A percentile compares a stretch with the other conserved stretches of the same genome.
These are phyloP conservation scores for Candida ascalaphidarum DNA, from an alignment of 805 yeast genomes.

Conservation along the genomic window DNA sequence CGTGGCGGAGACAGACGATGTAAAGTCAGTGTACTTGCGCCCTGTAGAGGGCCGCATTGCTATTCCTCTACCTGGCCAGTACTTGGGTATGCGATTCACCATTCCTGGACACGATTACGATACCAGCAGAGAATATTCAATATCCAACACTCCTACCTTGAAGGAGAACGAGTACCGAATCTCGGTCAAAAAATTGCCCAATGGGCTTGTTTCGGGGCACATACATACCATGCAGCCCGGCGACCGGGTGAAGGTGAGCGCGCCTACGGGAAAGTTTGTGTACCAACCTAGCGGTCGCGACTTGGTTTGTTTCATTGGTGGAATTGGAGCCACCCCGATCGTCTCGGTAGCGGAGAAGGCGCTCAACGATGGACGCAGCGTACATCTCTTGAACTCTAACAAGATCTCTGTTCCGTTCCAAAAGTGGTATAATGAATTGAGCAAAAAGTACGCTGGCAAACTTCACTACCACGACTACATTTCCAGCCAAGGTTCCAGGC, in stretches of 20 bases:
- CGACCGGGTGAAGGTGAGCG: conserved; percentile 39
- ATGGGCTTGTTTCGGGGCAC: conserved; percentile 43
- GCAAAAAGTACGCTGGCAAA: conserved; percentile 17
- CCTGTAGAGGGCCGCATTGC: conserved; percentile 18
- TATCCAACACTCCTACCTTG: conserved; percentile 33
- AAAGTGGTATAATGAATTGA: conserved; percentile 2
- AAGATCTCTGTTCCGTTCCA: too few species aligned
- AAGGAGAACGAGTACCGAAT: conserved; percentile 39
- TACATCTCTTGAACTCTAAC: conserved; percentile 27
- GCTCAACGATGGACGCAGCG: conserved; percentile 18
- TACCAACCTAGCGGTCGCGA: conserved; percentile 17
- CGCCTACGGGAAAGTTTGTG: conserved; percentile 52
- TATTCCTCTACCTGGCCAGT: conserved; percentile 38
- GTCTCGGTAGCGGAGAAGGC: conserved; percentile 42
- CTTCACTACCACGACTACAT: too few species aligned
- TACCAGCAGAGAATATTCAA: conserved; percentile 52
- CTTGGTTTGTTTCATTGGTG: conserved; percentile 44
- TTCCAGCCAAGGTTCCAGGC: conserved; percentile 5
- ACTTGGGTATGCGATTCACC: conserved; percentile 25
- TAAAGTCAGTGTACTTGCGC: conserved; percentile 43
- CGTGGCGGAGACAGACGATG: conserved; percentile 35
- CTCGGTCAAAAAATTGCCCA: conserved; percentile 41
- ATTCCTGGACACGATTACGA: conserved; percentile 29
- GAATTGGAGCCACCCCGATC: conserved; percentile 63
- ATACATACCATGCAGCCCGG: conserved; percentile 45